Percentiles rank a stretch among this genome's conserved stretches.
Conservation (phyloP, 257 asterid genomes). For the Solanum pinnatisectum region DNA sequence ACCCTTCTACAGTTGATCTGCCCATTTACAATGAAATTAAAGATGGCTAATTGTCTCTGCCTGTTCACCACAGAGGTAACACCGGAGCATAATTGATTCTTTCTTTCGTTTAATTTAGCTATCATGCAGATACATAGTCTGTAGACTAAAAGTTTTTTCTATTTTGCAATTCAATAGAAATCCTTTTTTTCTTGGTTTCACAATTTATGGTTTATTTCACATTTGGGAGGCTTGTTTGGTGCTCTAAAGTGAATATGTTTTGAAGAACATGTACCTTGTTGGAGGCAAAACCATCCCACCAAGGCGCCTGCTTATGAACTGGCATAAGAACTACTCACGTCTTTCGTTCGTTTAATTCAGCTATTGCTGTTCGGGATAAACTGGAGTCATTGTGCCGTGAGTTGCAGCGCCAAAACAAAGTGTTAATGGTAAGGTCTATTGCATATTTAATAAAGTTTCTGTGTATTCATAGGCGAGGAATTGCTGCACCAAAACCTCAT, state of each 20-base stretch:
- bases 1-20: background rate
- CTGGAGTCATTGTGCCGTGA: constrained; percentile 97
- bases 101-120: constrained; percentile 40
- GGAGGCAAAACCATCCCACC: background rate
- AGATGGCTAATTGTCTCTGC: background rate
- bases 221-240: background rate
- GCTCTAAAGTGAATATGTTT: background rate
- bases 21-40: background rate
- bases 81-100: background rate
- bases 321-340: background rate
- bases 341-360: constrained; percentile 34
- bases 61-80: background rate
- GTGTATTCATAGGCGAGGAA: background rate
- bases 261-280: background rate
- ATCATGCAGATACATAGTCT: background rate
- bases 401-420: constrained; percentile 94
- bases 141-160: background rate
- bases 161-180: background rate
- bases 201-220: background rate
- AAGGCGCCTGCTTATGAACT: background rate
- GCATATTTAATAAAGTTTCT: background rate
- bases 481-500: background rate
- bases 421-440: constrained; percentile 54
- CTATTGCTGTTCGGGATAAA: constrained; percentile 81
- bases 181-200: background rate